Evolutionary conservation across 768 basidiomycete species (phyloP).

Genomic region (Kwoniella bestiolae): DNA sequence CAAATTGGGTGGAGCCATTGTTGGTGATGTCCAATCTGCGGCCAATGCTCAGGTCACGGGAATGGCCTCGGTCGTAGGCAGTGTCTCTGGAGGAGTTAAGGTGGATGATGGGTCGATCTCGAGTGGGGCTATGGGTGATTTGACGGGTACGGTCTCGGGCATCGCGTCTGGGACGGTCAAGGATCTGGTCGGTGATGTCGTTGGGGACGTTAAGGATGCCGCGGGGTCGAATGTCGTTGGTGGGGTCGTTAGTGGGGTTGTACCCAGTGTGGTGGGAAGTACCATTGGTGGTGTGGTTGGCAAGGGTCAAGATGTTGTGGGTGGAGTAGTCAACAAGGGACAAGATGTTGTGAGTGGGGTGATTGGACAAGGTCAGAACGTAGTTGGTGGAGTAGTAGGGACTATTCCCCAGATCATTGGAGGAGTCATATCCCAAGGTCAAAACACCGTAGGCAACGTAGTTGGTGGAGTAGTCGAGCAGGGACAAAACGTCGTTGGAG

Average conservation of each 20-base stretch:
- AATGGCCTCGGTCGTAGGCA: conserved; percentile 1
- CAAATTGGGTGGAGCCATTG: conserved; percentile 1
- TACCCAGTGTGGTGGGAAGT: neutral
- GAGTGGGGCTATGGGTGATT: neutral
- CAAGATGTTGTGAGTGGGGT: neutral
- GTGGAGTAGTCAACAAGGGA: neutral
- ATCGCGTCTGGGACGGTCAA: neutral
- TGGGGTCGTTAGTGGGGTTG: neutral
- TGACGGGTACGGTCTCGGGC: conserved; percentile 1
- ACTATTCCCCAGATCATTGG: too few species aligned
- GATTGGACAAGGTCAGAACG: neutral
- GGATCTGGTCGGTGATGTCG: conserved; percentile 1
- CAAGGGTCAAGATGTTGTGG: neutral
- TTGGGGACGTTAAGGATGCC: conserved; percentile 3
- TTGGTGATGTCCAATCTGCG: conserved; percentile 1
- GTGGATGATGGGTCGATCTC: conserved; percentile 1
- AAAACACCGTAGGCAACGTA: neutral
- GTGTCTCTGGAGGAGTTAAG: conserved; percentile 2
- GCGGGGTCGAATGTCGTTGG: neutral
- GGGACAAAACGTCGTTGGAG: neutral
- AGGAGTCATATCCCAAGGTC: conserved; percentile 3
- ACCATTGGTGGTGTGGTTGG: neutral
- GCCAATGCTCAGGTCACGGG: conserved; percentile 19
- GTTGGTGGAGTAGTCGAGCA: neutral
- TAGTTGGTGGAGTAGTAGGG: conserved; percentile 2